A percentile compares a stretch with the other conserved stretches of the same genome.
Conservation (phyloP, 73 alveolate genomes). For the Paramecium octaurelia region DNA sequence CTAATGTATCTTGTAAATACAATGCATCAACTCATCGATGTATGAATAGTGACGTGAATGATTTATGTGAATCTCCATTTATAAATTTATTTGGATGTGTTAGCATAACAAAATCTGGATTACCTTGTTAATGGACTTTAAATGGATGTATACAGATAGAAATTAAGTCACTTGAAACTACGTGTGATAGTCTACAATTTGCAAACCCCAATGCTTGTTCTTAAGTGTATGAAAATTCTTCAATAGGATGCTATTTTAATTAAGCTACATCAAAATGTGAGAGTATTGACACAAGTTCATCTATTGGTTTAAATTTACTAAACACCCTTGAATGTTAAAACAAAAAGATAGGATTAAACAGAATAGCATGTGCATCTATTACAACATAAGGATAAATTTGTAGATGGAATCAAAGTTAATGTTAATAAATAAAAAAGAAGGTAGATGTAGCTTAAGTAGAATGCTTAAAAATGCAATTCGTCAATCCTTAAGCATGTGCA, state of each 20-base stretch:
- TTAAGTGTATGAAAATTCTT: neutral
- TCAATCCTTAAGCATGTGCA: neutral
- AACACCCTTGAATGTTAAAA: neutral
- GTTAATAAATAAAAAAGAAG: neutral
- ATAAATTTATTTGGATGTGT: constrained; percentile 9
- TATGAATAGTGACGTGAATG: neutral
- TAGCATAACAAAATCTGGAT: neutral
- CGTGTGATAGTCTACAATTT: neutral
- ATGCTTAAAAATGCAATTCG: neutral
- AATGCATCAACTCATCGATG: neutral
- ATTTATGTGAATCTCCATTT: neutral
- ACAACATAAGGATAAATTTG: neutral
- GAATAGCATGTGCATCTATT: neutral
- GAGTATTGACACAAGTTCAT: neutral
- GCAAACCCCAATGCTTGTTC: constrained; percentile 6
- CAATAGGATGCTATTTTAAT: neutral
- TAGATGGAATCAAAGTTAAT: neutral
- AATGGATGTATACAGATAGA: neutral
- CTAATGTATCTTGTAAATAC: neutral
- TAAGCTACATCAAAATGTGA: neutral
- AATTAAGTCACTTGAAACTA: neutral
- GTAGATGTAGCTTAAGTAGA: neutral
- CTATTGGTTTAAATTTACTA: neutral
- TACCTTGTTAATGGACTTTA: neutral
- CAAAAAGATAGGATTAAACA: neutral